phyloP scores from a whole-genome alignment of 116 monocot species.

The Posidonia oceanica region DNA sequence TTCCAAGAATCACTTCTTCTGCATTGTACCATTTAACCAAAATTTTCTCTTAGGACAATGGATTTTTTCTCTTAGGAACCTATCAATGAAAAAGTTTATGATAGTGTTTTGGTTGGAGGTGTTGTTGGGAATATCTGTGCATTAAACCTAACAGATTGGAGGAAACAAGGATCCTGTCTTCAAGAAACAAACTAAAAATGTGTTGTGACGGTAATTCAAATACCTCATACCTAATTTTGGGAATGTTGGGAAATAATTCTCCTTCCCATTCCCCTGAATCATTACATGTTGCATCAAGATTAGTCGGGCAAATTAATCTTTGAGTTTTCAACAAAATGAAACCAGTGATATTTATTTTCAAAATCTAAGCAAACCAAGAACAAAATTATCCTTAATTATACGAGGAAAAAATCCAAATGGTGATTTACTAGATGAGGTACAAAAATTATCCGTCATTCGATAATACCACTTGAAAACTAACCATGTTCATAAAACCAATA shows the following conservation, averaged over 20 bases:
- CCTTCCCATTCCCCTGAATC: slow-evolving; percentile 59
- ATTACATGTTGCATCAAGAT: slow-evolving; percentile 39
- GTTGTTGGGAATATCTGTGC: no score
- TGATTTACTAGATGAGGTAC: slow-evolving; percentile 6
- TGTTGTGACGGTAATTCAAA: not conserved
- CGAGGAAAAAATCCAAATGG: not conserved
- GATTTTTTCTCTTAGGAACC: slow-evolving; percentile 10
- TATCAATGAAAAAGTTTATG: slow-evolving; percentile 9
- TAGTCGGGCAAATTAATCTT: slow-evolving; percentile 63
- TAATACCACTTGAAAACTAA: no score
- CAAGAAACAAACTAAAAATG: no score
- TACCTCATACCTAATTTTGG: slow-evolving; percentile 98
- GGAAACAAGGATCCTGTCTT: no score
- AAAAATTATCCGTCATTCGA: not conserved
- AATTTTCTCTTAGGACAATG: slow-evolving; percentile 65
- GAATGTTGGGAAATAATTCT: slow-evolving; percentile 83
- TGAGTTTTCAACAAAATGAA: slow-evolving; percentile 21
- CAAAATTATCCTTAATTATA: not conserved
- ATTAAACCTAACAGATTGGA: no score
- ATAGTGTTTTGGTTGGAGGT: not conserved
- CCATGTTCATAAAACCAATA: no score
- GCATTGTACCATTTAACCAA: slow-evolving; percentile 92
- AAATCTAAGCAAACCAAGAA: not conserved
- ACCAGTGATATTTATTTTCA: not conserved
- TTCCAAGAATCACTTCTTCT: slow-evolving; percentile 88